Base-by-base conservation (phyloP, 2,329 filamentous ascomycete species). In the Paramyrothecium roridum region DNA sequence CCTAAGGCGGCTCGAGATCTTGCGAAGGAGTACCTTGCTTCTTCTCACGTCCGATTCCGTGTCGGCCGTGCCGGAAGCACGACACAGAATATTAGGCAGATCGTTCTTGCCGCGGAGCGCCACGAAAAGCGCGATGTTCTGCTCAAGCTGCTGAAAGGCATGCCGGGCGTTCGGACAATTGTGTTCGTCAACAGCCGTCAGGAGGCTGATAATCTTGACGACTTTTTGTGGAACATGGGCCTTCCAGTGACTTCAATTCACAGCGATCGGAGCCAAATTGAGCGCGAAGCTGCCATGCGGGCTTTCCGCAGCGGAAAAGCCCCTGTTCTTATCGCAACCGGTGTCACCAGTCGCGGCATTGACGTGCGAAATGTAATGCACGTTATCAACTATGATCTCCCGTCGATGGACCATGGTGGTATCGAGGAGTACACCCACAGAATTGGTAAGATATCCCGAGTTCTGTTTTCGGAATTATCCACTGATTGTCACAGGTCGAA, bases 341-440 rank as follows among this genome's bases (percentile, higher is more conserved):
- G 90, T 50, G 84, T 99, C 52, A 87, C 89, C 52, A 90, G 91
- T 66, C 91, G 95, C 63, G 95, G 95, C 8, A 86, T 97, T 34
- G 93, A 98, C 63, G 88, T 97, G 37, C 84, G 84, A 56, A 91
- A 95, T 61, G 88, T 98, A 7, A 85, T 87, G 77, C 91, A 96
- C 60, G 89, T 99, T 57, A 88, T 99, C 80, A 98, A 99, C 74
- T 98, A 87, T 63, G 93, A 98, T 58, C 77, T 98, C 2, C 93
- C 93, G 0, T 85, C 80, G 6, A 74, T 79, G 47, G 77, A 85
- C 1, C 82, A 93, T 63, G 92, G 91, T n/a, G 93, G 93, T 2
- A 96, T 97, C 54, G 86, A 90, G 50, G 95, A 98, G 70, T 99
- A 98, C 64, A 86, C 89, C 23, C 95, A 99, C 68, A 91, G 95